Conservation (phyloP, 495 filamentous ascomycete genomes). For the Aspergillus saccharolyticus region DNA sequence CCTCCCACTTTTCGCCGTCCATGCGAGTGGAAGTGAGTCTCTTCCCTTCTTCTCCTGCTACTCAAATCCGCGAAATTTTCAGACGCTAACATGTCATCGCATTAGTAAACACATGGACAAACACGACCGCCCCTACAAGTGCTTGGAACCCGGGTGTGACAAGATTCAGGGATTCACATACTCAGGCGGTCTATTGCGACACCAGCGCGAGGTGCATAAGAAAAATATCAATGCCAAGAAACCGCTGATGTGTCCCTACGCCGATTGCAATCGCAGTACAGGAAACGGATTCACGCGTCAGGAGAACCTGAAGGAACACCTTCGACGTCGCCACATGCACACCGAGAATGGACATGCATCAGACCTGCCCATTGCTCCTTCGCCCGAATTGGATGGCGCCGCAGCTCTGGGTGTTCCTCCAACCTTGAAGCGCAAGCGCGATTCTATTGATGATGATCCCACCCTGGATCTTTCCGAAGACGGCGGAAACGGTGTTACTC, state of each 20-base stretch:
- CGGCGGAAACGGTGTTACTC: constrained; percentile 41
- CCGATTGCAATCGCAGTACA: constrained; percentile 79
- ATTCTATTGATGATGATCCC: constrained; percentile 33
- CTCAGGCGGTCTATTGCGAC: constrained; percentile 77
- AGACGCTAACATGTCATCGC: constrained; percentile 21
- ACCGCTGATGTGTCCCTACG: constrained; percentile 72
- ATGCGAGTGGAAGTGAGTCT: constrained; percentile 87
- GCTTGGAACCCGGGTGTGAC: constrained; percentile 67
- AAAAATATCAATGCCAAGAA: constrained; percentile 81
- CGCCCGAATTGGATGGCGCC: constrained; percentile 28
- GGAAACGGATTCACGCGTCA: constrained; percentile 79
- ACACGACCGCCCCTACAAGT: constrained; percentile 87
- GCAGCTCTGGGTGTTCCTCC: constrained; percentile 16
- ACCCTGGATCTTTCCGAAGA: constrained; percentile 27
- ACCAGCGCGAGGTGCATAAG: constrained; percentile 87
- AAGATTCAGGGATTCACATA: constrained; percentile 93
- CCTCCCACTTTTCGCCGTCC: constrained; percentile 66
- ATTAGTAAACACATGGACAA: constrained; percentile 94
- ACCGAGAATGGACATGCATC: constrained; percentile 41
- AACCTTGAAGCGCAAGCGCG: constrained; percentile 42
- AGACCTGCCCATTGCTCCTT: constrained; percentile 27
- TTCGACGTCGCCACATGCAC: constrained; percentile 74
- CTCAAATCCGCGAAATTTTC: neutral
- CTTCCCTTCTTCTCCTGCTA: neutral
- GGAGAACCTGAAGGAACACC: constrained; percentile 88